phyloP scores from a whole-genome alignment of 345 rosid species.

The Rubroshorea leprosula region DNA sequence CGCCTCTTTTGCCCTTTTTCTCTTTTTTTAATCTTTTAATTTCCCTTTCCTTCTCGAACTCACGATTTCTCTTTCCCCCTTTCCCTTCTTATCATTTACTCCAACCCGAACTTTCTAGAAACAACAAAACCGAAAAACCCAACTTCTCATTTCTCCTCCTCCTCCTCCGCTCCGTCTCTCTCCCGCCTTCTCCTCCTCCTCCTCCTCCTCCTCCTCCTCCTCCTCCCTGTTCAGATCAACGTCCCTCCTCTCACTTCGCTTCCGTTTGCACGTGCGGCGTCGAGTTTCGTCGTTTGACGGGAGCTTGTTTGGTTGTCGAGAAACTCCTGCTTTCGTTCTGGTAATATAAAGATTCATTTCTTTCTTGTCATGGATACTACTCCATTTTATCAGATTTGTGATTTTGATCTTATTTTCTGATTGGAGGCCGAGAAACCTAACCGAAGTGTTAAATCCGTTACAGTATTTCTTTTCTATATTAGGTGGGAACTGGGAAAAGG shows the following conservation, averaged over 20 bases:
- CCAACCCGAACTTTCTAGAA: constrained; percentile 83
- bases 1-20: constrained; percentile 13
- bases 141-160: not conserved
- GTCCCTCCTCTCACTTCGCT: not conserved
- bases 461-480: too few species aligned
- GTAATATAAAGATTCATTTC: not conserved
- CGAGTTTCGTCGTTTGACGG: not conserved
- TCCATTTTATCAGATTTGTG: constrained; percentile 9
- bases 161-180: not conserved
- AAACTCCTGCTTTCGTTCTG: constrained; percentile 8
- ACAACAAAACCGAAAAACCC: constrained; percentile 21
- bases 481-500: too few species aligned
- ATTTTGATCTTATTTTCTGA: constrained; percentile 1
- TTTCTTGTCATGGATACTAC: not conserved
- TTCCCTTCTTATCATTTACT: constrained; percentile 34
- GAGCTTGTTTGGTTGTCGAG: constrained; percentile 19
- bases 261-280: not conserved
- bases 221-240: constrained; percentile 1
- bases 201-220: not conserved
- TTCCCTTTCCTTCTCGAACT: constrained; percentile 33
- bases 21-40: constrained; percentile 5
- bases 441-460: too few species aligned
- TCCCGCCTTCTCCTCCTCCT: not conserved
- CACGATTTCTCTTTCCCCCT: constrained; percentile 19
- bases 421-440: too few species aligned